Evolutionary conservation across 2,329 filamentous ascomycete species (phyloP).

Genomic region (Pseudonectria foliicola): DNA sequence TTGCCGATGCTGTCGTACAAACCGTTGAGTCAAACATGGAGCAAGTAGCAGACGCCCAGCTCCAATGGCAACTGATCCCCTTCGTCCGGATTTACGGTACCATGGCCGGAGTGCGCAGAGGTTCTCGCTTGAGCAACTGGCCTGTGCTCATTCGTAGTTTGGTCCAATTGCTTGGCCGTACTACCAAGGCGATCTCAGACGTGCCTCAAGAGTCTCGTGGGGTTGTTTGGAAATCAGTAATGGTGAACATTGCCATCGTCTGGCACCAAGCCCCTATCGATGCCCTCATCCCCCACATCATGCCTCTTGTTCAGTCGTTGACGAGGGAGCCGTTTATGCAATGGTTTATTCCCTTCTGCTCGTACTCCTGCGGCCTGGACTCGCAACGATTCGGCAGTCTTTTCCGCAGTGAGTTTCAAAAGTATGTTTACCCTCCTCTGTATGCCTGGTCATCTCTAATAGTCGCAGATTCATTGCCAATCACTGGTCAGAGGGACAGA

Average conservation of each 20-base stretch:
- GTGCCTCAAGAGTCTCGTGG: conserved; percentile 29
- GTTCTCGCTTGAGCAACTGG: conserved; percentile 69
- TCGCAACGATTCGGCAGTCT: conserved; percentile 68
- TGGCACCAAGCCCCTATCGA: conserved; percentile 76
- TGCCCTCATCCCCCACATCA: conserved; percentile 63
- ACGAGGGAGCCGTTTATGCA: conserved; percentile 57
- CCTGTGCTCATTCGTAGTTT: conserved; percentile 51
- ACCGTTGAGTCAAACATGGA: conserved; percentile 33
- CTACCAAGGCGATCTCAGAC: conserved; percentile 34
- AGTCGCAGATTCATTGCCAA: conserved; percentile 61
- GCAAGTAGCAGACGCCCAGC: conserved; percentile 17
- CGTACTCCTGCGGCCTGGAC: conserved; percentile 69
- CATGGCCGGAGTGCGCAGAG: conserved; percentile 73
- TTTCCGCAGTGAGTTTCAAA: conserved; percentile 76
- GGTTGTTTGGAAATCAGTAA: conserved; percentile 49
- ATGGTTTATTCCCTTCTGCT: conserved; percentile 81
- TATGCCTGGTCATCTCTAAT: conserved; percentile 10
- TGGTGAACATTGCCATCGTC: conserved; percentile 56
- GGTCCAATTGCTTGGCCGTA: conserved; percentile 42
- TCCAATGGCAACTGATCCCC: conserved; percentile 36
- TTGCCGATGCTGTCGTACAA: conserved; percentile 56
- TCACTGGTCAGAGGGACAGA: conserved; percentile 60
- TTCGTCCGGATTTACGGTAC: conserved; percentile 58
- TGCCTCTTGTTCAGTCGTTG: conserved; percentile 57
- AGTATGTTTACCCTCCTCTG: conserved; percentile 38